Base-by-base conservation (phyloP, 805 yeast species). In the Blastobotrys peoriensis region DNA sequence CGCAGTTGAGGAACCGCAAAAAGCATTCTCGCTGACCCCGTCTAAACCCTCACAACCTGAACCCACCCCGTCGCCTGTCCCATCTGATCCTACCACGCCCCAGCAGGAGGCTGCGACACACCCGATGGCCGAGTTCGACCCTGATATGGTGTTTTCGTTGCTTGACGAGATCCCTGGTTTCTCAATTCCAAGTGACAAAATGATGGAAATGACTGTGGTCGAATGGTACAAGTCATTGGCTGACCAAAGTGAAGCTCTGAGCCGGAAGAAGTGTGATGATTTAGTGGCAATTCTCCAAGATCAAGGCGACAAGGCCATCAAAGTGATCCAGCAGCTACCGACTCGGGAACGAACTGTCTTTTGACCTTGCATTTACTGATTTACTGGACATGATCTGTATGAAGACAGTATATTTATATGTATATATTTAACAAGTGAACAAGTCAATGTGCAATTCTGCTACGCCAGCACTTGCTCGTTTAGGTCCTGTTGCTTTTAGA, bases 161-260 rank as follows among this genome's bases (percentile, higher is more conserved):
- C 44, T 70, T 15, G 49, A 58, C 22, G 63, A 61, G 6, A 65
- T 51, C 30, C 41, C 36, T 9, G 35, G 28, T 23, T 41, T 44
- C 15, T 17, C 22, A 2, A 16, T 20, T 9, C 36, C 70, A 5
- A 54, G 63, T 6, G 52, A 53, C 3, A 75, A 74, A 20, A 88
- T 84, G 56, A 67, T 84, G 52, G 69, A 75, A 9, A 78, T 81
- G 82, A 76, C 83, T 0, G 74, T 86, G n/a, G 69, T 71, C 40
- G 76, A 83, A 47, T 87, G 95, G 95, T 63, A 84, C 17, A 56
- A 57, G 23, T 67, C 71, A 51, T 73, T 74, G 53, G 83, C 86
- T 0, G 61, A 64, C 9, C 75, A 74, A 50, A 80, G 83, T 18
- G 71, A 71, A 35, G 61, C 61, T 21, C 66, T 76, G 38, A 66